Conservation (phyloP, 129 eudicot genomes). For the Lactuca sativa region DNA sequence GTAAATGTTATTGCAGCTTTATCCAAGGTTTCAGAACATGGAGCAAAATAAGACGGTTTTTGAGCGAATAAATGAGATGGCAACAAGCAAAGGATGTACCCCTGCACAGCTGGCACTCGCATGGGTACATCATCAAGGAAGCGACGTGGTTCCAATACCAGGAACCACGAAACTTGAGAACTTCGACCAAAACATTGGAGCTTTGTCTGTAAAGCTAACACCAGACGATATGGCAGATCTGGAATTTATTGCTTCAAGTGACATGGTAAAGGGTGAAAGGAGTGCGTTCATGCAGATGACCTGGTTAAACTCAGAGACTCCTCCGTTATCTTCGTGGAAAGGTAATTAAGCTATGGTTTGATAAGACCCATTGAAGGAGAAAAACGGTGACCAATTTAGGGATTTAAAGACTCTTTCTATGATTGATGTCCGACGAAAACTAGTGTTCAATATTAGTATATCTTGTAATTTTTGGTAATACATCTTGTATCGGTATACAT, state of each 20-base stretch:
- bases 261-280: constrained; percentile 27
- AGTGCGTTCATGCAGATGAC: constrained; percentile 9
- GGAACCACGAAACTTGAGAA: constrained; percentile 20
- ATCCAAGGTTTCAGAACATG: constrained; percentile 33
- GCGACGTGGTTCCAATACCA: constrained; percentile 19
- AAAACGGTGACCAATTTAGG: not conserved
- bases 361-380: not conserved
- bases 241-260: constrained; percentile 28
- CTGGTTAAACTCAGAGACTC: constrained; percentile 35
- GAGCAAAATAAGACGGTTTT: constrained; percentile 29
- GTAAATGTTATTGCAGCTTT: not conserved
- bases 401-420: not conserved
- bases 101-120: constrained; percentile 31
- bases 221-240: constrained; percentile 33
- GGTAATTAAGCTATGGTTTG: not conserved
- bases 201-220: constrained; percentile 28
- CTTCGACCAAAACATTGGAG: constrained; percentile 29
- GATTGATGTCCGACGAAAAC: not conserved
- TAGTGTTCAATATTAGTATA: too few relatives aligned
- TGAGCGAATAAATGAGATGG: constrained; percentile 31
- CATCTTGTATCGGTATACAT: too few relatives aligned
- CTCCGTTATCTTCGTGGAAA: constrained; percentile 15
- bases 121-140: constrained; percentile 42
- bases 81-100: constrained; percentile 23
- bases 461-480: not conserved